Evolutionary conservation across 2,329 filamentous ascomycete species (phyloP).

Genomic region (Alternaria consortialis): DNA sequence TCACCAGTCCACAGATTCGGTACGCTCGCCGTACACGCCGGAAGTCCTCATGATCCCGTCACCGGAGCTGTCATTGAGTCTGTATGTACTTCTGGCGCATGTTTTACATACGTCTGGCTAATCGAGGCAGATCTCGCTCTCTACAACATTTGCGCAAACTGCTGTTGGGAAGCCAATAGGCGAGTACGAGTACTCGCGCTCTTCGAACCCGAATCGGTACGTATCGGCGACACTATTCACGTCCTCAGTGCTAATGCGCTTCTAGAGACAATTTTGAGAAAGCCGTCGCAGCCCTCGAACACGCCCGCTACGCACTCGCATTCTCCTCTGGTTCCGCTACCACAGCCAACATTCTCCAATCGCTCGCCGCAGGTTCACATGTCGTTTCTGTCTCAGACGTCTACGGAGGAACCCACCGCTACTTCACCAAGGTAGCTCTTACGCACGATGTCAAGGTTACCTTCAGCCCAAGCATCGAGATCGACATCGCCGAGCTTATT

Average conservation of each 20-base stretch:
- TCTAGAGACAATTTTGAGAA: slow-evolving; percentile 86
- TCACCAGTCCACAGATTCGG: slow-evolving; percentile 84
- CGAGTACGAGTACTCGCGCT: slow-evolving; percentile 90
- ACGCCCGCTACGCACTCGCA: slow-evolving; percentile 89
- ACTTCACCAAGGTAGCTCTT: slow-evolving; percentile 97
- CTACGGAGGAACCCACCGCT: slow-evolving; percentile 96
- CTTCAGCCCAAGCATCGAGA: slow-evolving; percentile 91
- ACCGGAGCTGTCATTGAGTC: slow-evolving; percentile 96
- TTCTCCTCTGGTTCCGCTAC: slow-evolving; percentile 95
- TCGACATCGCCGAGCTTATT: slow-evolving; percentile 86
- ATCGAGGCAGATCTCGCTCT: slow-evolving; percentile 78
- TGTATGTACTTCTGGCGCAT: slow-evolving; percentile 50
- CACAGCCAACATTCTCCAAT: slow-evolving; percentile 92
- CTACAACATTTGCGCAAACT: slow-evolving; percentile 94
- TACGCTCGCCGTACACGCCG: slow-evolving; percentile 93
- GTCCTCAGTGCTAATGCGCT: slow-evolving; percentile 17
- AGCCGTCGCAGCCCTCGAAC: slow-evolving; percentile 89
- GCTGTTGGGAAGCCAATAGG: slow-evolving; percentile 88
- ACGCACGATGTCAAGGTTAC: slow-evolving; percentile 94
- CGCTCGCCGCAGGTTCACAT: slow-evolving; percentile 87
- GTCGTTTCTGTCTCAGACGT: slow-evolving; percentile 97
- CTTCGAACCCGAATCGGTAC: slow-evolving; percentile 86
- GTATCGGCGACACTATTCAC: slow-evolving; percentile 16
- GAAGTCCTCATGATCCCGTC: slow-evolving; percentile 85
- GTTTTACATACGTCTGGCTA: slow-evolving; percentile 7